Evolutionary conservation across 306 rosid genomes (phyloP).

Genomic region (Vigna hirtella): DNA sequence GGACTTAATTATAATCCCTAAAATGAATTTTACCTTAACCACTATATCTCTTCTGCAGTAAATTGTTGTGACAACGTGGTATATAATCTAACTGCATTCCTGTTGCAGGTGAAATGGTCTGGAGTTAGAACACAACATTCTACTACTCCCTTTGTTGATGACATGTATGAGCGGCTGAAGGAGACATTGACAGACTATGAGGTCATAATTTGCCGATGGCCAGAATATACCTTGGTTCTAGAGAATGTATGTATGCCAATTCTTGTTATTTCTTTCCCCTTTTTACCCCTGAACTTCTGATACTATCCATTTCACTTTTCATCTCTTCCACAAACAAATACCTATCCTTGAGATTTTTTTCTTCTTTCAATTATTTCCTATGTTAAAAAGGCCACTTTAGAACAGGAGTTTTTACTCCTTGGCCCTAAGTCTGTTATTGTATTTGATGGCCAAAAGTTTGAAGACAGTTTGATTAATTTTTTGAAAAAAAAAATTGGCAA

Average conservation of each 20-base stretch:
- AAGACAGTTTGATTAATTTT: neutral
- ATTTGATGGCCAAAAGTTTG: neutral
- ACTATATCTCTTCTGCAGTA: conserved; percentile 17
- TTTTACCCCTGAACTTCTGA: conserved; percentile 7
- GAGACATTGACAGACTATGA: conserved; percentile 86
- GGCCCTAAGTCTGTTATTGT: neutral
- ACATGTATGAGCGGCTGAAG: conserved; percentile 90
- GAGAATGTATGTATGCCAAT: conserved; percentile 86
- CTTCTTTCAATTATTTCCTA: neutral
- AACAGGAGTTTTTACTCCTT: conserved; percentile 10
- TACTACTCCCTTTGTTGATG: conserved; percentile 97
- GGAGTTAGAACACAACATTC: conserved; percentile 95
- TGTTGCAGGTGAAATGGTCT: conserved; percentile 95
- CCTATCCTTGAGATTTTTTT: neutral
- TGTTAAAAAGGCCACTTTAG: neutral
- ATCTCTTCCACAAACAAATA: neutral
- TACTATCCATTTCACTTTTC: conserved; percentile 26
- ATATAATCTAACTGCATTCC: conserved; percentile 49
- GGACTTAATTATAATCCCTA: neutral
- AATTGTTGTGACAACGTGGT: conserved; percentile 27
- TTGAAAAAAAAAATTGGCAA: conserved; percentile 23
- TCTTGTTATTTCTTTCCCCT: conserved; percentile 19
- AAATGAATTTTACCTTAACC: conserved; percentile 13
- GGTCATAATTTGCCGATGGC: conserved; percentile 97
- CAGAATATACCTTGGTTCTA: conserved; percentile 80